phyloP scores from a whole-genome alignment of 495 filamentous ascomycete species.

The Choiromyces venosus region DNA sequence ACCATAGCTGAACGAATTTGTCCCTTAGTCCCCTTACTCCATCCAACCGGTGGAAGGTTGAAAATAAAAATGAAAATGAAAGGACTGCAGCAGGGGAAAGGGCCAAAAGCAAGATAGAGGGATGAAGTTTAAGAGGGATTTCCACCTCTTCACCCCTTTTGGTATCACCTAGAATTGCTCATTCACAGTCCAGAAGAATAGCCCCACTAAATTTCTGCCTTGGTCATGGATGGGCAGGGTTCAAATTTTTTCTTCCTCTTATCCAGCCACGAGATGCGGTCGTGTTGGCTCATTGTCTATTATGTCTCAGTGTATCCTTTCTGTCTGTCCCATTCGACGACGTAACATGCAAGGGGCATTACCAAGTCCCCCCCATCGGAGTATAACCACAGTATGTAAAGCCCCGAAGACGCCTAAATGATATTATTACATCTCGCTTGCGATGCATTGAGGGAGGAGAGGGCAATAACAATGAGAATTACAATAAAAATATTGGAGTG shows the following conservation, averaged over 20 bases:
- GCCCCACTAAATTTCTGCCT: background rate
- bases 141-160: background rate
- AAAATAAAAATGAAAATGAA: no score
- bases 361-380: background rate
- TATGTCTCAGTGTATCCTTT: background rate
- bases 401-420: background rate
- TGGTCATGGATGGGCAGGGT: background rate
- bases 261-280: background rate
- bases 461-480: background rate
- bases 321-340: background rate
- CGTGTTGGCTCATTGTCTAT: background rate
- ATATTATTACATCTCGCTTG: background rate
- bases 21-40: slow-evolving; percentile 4
- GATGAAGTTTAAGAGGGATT: background rate
- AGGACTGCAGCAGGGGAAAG: background rate
- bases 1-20: slow-evolving; percentile 19
- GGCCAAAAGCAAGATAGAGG: background rate
- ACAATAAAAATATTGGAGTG: background rate
- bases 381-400: background rate
- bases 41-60: background rate
- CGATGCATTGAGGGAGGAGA: background rate
- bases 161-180: background rate
- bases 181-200: background rate
- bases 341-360: background rate
- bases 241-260: background rate